Base-by-base conservation (phyloP, 345 rosid species). In the Hibiscus syriacus region DNA sequence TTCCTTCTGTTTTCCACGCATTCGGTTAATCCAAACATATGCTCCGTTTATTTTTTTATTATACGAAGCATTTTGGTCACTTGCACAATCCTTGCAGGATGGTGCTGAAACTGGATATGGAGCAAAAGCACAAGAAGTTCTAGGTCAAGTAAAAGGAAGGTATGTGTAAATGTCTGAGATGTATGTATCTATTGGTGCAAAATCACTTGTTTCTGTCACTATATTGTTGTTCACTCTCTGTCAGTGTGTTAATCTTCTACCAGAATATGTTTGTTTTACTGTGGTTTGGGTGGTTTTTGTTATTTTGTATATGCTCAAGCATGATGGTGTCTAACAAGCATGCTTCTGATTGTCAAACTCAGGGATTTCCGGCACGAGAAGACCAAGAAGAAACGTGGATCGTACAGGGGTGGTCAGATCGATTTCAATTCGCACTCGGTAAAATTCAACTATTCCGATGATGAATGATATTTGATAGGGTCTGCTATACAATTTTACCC, bases 121-220 rank as follows among this genome's bases (percentile, higher is more conserved):
- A 74, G 93, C 93, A 67, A 94, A 88, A 80, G 98, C 99, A 49
- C 92, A 94, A 77, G 93, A 87, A 77, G 71, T 91, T 79, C 93
- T 91, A 41, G 96, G 95, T 38, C 92, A 86, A 91, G 99, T 94
- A 55, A 85, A 79, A 80, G 99, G 99, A 79, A 94, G 88, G 99
- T 94, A 84, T 55, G 70, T 64, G 0, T 19, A 17, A 39, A 7
- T 8, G 34, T n/a, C 9, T 46, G 23, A 6, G 54, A 63, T 30
- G 20, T 8, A 4, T n/a, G n/a, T n/a, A n/a, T n/a, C n/a, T n/a
- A n/a, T n/a, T n/a, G n/a, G n/a, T n/a, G n/a, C n/a, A n/a, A n/a
- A n/a, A n/a, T n/a, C n/a, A n/a, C n/a, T n/a, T n/a, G n/a, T n/a
- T n/a, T n/a, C n/a, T n/a, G n/a, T 17, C 64, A 59, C 14, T 58